Conservation (phyloP, 2,329 filamentous ascomycete species). For the Pseudogymnoascus sp. region DNA sequence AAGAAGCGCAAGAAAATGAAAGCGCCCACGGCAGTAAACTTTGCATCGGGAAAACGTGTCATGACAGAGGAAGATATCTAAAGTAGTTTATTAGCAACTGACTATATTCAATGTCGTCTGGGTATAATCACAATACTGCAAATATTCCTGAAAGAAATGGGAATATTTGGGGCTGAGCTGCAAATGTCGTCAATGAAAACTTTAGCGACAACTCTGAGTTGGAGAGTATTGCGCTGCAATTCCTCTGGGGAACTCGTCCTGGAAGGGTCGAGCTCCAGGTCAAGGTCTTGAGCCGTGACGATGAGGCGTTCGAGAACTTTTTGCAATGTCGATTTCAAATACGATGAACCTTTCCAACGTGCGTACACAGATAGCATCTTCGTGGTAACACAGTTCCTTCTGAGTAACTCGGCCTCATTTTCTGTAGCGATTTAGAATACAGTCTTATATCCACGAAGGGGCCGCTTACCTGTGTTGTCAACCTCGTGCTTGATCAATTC, state of each 20-base stretch:
- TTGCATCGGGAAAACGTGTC: constrained; percentile 58
- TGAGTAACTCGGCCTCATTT: constrained; percentile 59
- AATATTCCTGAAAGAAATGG: constrained; percentile 57
- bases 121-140: constrained; percentile 53
- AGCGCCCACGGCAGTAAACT: constrained; percentile 64
- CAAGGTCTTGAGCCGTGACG: constrained; percentile 58
- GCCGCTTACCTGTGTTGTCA: constrained; percentile 50
- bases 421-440: constrained; percentile 34
- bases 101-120: constrained; percentile 4
- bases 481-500: constrained; percentile 63
- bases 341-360: constrained; percentile 61
- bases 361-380: constrained; percentile 66
- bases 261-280: constrained; percentile 60
- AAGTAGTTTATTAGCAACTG: constrained; percentile 2
- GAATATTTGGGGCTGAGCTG: constrained; percentile 53
- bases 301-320: constrained; percentile 61
- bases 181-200: constrained; percentile 67
- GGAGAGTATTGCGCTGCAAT: constrained; percentile 57
- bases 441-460: background rate
- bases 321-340: constrained; percentile 57
- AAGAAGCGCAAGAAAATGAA: constrained; percentile 68
- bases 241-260: constrained; percentile 54
- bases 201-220: constrained; percentile 60
- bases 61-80: constrained; percentile 58
- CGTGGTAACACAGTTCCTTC: constrained; percentile 63